Conservation (phyloP, 768 basidiomycete species). For the Pulveroboletus frians region DNA sequence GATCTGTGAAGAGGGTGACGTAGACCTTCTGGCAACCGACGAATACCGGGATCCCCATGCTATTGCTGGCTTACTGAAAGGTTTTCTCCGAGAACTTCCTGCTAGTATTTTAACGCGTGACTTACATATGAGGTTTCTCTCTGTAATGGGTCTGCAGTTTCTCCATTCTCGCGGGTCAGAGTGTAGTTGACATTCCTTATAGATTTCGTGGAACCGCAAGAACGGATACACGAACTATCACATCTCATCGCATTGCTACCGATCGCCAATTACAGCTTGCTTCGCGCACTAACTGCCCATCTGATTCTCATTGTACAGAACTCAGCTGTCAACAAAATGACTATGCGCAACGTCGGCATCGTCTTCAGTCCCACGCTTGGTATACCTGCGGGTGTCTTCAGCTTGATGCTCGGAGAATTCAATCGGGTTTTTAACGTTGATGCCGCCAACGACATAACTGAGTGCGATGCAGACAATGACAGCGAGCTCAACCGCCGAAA, state of each 20-base stretch:
- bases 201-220: conserved; percentile 89
- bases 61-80: conserved; percentile 90
- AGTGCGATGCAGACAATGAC: conserved; percentile 25
- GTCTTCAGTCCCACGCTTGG: conserved; percentile 97
- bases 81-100: conserved; percentile 89
- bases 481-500: conserved; percentile 60
- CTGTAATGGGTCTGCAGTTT: conserved; percentile 79
- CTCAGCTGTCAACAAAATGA: conserved; percentile 92
- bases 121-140: conserved; percentile 83
- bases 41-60: conserved; percentile 99
- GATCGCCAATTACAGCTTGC: conserved; percentile 86
- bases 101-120: conserved; percentile 90
- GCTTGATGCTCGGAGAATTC: conserved; percentile 90
- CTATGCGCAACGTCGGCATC: conserved; percentile 96
- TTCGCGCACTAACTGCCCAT: conserved; percentile 92
- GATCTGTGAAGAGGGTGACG: conserved; percentile 76
- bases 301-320: conserved; percentile 94
- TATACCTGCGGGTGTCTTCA: conserved; percentile 97
- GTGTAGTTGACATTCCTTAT: conserved; percentile 13
- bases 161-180: conserved; percentile 1
- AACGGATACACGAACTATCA: conserved; percentile 83
- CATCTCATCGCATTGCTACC: conserved; percentile 84
- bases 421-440: conserved; percentile 89
- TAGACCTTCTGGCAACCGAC: conserved; percentile 80
- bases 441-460: conserved; percentile 23